Evolutionary conservation across 495 filamentous ascomycete species (phyloP), one percentile per base, ranked within the genome.

Genomic region (Tuber umbilicatum): DNA sequence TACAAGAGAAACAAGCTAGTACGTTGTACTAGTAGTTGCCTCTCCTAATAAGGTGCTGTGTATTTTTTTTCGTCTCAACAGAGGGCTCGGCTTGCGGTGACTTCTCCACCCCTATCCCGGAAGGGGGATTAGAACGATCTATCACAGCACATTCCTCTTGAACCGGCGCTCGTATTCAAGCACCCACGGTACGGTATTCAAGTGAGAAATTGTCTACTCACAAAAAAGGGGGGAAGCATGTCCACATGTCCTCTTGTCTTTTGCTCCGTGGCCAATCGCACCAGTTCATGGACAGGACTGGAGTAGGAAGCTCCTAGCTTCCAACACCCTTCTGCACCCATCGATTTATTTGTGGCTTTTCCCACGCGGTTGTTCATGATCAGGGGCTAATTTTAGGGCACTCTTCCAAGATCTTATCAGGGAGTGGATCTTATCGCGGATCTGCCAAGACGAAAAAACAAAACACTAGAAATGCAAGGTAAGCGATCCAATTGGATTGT

Each of bases 371-470:
- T 10, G n/a, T 45, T 23, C 68, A n/a, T 41, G 73, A 39, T 64
- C 6, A 64, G 42, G 27, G 12, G 55, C 55, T 64, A 39, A 35
- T 69, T 23, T 69, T 27, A 72, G 70, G 74, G 68, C 68, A 38
- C 27, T 31, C 43, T 78, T 68, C 45, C 45, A 31, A 23, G 42
- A 73, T 43, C 45, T 73, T 77, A 69, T 78, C 75, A 69, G 7
- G 37, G 71, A n/a, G 67, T 73, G n/a, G 69, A 78, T 78, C 74
- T 78, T 78, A 78, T 78, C 75, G 71, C 50, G 55, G 75, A 78
- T 78, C 76, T 74, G 64, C 73, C 75, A 71, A 64, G 27, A 64
- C n/a, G 0, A 31, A 64, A 47, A 27, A 27, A 27, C 47, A 55
- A 55, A n/a, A 55, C 23, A 27, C 21, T 0, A 0, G 71, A 70